Conservation (phyloP, 2,329 filamentous ascomycete genomes). For the Botrytis pseudocinerea region DNA sequence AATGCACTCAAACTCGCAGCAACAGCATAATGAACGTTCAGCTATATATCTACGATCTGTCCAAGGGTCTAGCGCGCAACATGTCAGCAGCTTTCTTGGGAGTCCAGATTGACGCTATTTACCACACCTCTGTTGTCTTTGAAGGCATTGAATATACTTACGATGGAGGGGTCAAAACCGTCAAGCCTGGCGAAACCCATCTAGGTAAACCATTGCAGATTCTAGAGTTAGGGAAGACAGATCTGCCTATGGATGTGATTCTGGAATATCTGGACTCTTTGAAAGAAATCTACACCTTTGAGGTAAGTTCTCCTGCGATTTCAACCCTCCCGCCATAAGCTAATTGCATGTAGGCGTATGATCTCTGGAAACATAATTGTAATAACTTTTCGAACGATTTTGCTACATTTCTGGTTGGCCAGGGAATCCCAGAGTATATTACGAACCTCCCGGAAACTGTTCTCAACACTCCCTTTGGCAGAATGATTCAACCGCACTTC, state of each 20-base stretch:
- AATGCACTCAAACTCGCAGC: slow-evolving; percentile 13
- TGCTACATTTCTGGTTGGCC: slow-evolving; percentile 83
- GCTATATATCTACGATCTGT: slow-evolving; percentile 78
- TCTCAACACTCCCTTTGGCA: slow-evolving; percentile 81
- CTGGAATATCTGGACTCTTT: slow-evolving; percentile 86
- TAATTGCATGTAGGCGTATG: slow-evolving; percentile 65
- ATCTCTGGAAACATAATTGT: slow-evolving; percentile 89
- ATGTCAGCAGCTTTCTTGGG: slow-evolving; percentile 56
- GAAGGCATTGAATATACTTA: slow-evolving; percentile 87
- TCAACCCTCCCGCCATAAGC: not conserved
- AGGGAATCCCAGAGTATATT: slow-evolving; percentile 85
- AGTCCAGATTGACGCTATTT: slow-evolving; percentile 83
- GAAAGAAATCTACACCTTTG: slow-evolving; percentile 76
- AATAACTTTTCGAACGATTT: slow-evolving; percentile 98
- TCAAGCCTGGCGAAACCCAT: slow-evolving; percentile 79
- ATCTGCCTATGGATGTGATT: slow-evolving; percentile 77
- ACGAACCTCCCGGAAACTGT: slow-evolving; percentile 81
- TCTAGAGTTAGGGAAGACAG: slow-evolving; percentile 72
- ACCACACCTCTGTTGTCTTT: slow-evolving; percentile 89
- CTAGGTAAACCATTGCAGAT: slow-evolving; percentile 81
- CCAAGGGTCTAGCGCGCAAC: slow-evolving; percentile 55
- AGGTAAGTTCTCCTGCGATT: slow-evolving; percentile 49
- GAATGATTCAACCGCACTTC: slow-evolving; percentile 80
- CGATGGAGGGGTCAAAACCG: slow-evolving; percentile 81
- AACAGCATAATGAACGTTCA: slow-evolving; percentile 65